Base-by-base conservation (phyloP, 306 rosid genomes). In the Citrullus colocynthis region DNA sequence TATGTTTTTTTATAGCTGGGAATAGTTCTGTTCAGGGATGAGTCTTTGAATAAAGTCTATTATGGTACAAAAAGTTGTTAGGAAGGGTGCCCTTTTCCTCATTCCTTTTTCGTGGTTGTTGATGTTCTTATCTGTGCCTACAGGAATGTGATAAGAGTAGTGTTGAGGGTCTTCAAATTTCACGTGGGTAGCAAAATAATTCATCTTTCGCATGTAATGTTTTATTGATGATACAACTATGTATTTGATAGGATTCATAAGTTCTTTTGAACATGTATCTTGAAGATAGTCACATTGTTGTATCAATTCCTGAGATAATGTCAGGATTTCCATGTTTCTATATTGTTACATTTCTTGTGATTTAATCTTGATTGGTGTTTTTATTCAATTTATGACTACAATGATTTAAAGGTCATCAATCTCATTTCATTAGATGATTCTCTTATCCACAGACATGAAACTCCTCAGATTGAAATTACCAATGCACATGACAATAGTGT, bases 401-500 rank as follows among this genome's bases (percentile, higher is more conserved):
- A 52, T 51, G 48, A 52, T 74, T 30, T 32, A 18, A 52, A 48
- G 52, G 4, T 45, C 42, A 63, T 83, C 32, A 69, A 62, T 83
- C 80, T 76, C 74, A 54, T 80, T 78, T 80, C 75, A 51, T 24
- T 63, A 52, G 63, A 74, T 44, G 73, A 79, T 59, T 78, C 79
- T 78, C 81, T 62, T 81, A 76, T 70, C 84, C 67, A 56, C 97
- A 95, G 99, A 87, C 99, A 92, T 78, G 99, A 91, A 54, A 89
- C 93, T 61, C 97, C 99, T 5, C 99, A 95, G 86, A 84, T 92
- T 82, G 99, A 95, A 88, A 89, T 95, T 85, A 28, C 85, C 57
- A 88, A 84, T 78, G 97, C 97, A 20, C 99, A 95, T 79, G 99
- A 95, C 79, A 91, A 90, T 81, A 91, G 88, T 82, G 99, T 92